Percentiles rank a stretch among this genome's conserved stretches.
Evolutionary conservation across 2,329 filamentous ascomycete genomes (phyloP).

Genomic region (Fusarium sp.): DNA sequence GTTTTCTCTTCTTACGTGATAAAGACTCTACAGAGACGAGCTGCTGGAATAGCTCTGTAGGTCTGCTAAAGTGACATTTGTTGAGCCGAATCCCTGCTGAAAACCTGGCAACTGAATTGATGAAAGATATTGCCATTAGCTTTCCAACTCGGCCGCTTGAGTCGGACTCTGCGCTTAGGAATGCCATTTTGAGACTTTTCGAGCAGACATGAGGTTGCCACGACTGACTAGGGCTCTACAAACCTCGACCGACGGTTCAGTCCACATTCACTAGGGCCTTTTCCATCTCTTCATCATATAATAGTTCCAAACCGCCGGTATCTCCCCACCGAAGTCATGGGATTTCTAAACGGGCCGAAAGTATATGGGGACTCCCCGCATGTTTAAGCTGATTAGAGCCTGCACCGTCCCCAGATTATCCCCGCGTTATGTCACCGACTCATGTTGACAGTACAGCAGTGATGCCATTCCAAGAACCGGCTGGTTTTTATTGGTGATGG

Average conservation of each 20-base stretch:
- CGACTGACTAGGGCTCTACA: background rate
- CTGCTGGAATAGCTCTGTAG: too few relatives aligned
- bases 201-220: background rate
- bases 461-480: background rate
- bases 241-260: constrained; percentile 13
- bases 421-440: constrained; percentile 17
- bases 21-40: too few relatives aligned
- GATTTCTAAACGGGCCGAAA: constrained; percentile 33
- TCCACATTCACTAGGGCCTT: constrained; percentile 12
- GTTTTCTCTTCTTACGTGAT: too few relatives aligned
- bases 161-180: background rate
- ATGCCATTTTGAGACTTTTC: background rate
- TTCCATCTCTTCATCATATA: background rate
- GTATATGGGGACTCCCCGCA: constrained; percentile 23
- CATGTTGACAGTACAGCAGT: constrained; percentile 2
- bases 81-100: too few relatives aligned
- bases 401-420: constrained; percentile 33
- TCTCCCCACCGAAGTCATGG: constrained; percentile 17
- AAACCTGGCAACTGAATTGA: too few relatives aligned
- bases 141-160: too few relatives aligned
- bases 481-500: background rate
- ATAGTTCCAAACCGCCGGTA: background rate
- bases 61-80: too few relatives aligned
- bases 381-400: constrained; percentile 28
- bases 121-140: too few relatives aligned